Conservation (phyloP, 192 early-diverging fungal genomes). For the Coemansia sp. region DNA sequence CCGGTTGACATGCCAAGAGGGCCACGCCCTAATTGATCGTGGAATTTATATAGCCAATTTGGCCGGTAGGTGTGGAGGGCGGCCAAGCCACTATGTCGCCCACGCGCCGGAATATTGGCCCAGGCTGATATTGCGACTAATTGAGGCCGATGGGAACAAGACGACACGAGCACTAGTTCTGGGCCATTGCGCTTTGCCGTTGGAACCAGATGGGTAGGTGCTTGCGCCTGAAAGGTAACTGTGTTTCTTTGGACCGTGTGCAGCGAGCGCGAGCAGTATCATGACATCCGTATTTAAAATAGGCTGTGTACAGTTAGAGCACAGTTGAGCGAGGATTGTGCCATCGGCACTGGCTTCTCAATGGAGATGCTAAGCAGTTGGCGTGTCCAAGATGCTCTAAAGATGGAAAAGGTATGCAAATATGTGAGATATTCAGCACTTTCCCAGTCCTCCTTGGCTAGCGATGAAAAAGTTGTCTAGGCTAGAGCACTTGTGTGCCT, state of each 20-base stretch:
- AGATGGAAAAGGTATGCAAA: no score
- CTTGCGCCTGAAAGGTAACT: not conserved
- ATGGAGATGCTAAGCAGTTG: no score
- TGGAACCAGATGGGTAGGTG: not conserved
- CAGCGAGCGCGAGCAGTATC: not conserved
- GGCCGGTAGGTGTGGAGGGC: not conserved
- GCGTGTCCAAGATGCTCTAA: no score
- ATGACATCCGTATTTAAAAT: no score
- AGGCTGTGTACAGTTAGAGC: not conserved
- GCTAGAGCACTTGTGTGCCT: not conserved
- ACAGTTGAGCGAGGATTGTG: not conserved
- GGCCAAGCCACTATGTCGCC: not conserved
- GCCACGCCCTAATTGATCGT: not conserved
- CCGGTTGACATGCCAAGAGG: not conserved
- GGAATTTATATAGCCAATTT: not conserved
- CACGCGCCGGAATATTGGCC: constrained; percentile 3
- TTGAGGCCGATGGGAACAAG: not conserved
- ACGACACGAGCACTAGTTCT: not conserved
- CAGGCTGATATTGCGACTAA: not conserved
- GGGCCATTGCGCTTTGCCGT: not conserved
- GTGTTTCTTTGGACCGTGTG: no score
- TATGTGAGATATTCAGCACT: not conserved
- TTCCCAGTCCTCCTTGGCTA: not conserved
- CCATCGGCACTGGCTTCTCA: not conserved
- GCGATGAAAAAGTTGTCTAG: not conserved